Conservation (phyloP, 169 alveolate species). For the Plasmodium gallinaceum region DNA sequence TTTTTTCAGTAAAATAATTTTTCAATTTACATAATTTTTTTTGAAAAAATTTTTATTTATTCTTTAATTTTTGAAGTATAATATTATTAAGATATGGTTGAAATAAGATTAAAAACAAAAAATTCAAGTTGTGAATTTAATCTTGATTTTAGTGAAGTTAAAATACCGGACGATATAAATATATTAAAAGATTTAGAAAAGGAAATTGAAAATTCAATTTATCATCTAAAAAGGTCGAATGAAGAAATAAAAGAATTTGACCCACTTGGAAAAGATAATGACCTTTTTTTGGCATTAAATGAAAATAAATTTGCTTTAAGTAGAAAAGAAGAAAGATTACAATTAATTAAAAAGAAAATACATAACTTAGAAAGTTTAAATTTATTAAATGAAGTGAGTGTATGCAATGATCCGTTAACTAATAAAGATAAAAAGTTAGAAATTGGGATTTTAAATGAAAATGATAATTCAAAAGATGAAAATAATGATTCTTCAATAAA, state of each 20-base stretch:
- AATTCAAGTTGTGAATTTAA: constrained; percentile 49
- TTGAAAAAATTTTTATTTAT: not conserved
- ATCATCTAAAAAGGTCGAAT: constrained; percentile 60
- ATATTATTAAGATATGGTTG: constrained; percentile 43
- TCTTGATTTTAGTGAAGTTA: constrained; percentile 51
- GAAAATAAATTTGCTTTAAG: constrained; percentile 57
- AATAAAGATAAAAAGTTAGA: not conserved
- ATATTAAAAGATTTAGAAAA: constrained; percentile 63
- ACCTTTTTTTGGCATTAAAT: constrained; percentile 63
- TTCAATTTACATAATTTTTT: too few relatives aligned
- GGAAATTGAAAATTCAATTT: constrained; percentile 59
- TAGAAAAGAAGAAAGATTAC: constrained; percentile 53
- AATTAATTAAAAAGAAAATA: constrained; percentile 29
- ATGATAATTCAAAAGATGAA: not conserved
- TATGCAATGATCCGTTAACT: not conserved
- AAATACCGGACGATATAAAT: constrained; percentile 58
- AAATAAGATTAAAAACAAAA: constrained; percentile 32
- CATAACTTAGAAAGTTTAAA: not conserved
- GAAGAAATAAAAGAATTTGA: constrained; percentile 64
- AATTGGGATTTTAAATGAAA: not conserved
- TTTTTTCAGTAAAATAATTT: too few relatives aligned
- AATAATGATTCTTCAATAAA: not conserved
- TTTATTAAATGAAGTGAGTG: not conserved
- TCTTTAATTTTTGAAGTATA: too few relatives aligned
- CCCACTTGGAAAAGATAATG: constrained; percentile 53